phyloP scores from a whole-genome alignment of 208 protist genomes.

The Phytomonas serpens region DNA sequence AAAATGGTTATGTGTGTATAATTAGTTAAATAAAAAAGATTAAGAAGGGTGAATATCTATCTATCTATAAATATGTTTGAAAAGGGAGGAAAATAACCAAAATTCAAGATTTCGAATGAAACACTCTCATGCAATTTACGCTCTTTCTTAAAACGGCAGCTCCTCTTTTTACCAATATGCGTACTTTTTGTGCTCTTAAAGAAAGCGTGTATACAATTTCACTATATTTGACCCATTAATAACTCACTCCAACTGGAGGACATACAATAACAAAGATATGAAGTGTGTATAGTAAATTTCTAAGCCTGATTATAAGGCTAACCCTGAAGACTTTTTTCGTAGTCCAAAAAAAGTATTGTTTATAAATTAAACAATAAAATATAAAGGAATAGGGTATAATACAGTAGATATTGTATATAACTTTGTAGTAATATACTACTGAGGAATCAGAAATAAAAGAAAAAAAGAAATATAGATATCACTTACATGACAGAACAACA shows the following conservation, averaged over 20 bases:
- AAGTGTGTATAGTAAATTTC: neutral
- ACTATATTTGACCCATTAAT: neutral
- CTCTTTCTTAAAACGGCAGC: too few species aligned
- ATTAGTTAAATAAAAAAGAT: conserved; percentile 1
- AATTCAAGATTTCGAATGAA: too few species aligned
- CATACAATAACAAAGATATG: neutral
- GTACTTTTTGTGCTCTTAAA: too few species aligned
- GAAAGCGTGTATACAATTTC: too few species aligned
- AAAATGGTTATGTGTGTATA: conserved; percentile 7
- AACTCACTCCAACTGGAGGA: neutral
- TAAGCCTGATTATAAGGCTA: neutral
- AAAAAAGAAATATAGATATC: neutral
- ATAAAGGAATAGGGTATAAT: neutral
- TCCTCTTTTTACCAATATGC: too few species aligned
- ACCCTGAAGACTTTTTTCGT: neutral
- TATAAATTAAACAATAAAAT: conserved; percentile 5
- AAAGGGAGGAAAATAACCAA: conserved; percentile 4
- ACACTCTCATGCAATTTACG: too few species aligned
- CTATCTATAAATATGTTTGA: conserved; percentile 7
- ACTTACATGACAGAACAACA: neutral
- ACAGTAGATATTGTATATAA: neutral
- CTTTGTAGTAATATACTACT: neutral
- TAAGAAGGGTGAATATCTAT: neutral
- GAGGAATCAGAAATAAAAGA: conserved; percentile 12
- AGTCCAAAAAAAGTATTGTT: neutral